Base-by-base conservation (phyloP, 1,139 yeast genomes). In the Meyerozyma sp. region DNA sequence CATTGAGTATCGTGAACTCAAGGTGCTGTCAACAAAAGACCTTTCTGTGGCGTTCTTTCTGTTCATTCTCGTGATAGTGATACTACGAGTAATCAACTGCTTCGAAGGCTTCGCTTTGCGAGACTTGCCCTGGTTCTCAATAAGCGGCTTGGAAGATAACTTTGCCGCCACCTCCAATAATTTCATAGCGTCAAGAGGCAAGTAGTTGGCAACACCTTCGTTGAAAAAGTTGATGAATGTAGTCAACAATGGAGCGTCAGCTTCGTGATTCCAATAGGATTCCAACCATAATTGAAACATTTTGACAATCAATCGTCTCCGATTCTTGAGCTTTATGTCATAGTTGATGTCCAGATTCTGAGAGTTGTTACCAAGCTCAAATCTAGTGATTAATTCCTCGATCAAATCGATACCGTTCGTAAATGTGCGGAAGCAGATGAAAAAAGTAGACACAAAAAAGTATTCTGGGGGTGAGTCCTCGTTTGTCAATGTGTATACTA, bases 241-340 rank as follows among this genome's bases (percentile, higher is more conserved):
- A 9, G 93, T 80, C 40, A 90, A 63, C 29, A 82, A 69, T 21
- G 64, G 67, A 48, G 75, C 77, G 57, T 89, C 96, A 11, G 67
- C 55, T 29, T 76, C 73, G 44, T 73, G 78, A 52, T 81, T 78
- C 96, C 96, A 91, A 58, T 84, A 89, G 43, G 93, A 83, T 61
- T 88, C 95, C 62, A 90, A 65, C 98, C 98, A 91, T 41, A 81
- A 68, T 56, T 81, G 85, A 55, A 89, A 80, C 62, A 85, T 70
- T 52, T 77, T 79, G 50, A 83, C 80, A 36, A 88, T 80, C 44
- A 84, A 65, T 47, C 81, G 77, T 55, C 95, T 70, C 58, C 95
- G 73, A 51, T 75, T 81, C 54, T 82, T 81, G 42, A 84, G 55
- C 46, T 75, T 71, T 18, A 81, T 67, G 49, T 79, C 79, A 10